Base-by-base conservation (phyloP, 176 grass and related monocot genomes). In the Dendrocalamus sinicus region DNA sequence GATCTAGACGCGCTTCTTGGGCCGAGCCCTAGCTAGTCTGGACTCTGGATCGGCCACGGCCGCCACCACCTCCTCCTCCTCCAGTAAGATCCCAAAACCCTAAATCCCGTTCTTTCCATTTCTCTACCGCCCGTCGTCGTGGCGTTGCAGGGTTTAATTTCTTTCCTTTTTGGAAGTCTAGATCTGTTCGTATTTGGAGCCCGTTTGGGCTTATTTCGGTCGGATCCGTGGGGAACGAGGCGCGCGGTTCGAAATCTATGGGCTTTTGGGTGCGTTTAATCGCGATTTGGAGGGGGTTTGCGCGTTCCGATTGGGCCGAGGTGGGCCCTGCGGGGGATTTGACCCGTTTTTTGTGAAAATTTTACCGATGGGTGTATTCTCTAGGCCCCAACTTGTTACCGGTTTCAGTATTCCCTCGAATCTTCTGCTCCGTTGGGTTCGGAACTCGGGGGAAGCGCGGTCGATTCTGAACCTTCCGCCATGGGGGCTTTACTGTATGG, bases 1-100 rank as follows among this genome's bases (percentile, higher is more conserved):
- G 72, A 85, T 83, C 70, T 74, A 50, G 19, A 15, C 44, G 58
- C 3, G 32, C 73, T 68, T 85, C 83, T 85, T 85, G 83, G 83
- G 83, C 73, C 83, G 83, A 85, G 73, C 72, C 73, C 71, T 40
- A 62, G 57, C 68, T 1, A 14, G 80, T 47, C 37, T 50, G 35
- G 50, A 57, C 41, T 51, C 30, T 22, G 8, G 59, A 53, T 75
- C 72, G 17, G 15, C 63, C 76, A 64, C 8, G 5, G 16, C 40
- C 24, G 3, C 17, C 5, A 9, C 57, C 26, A 9, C 4, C 23
- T 32, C 4, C 28, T 70, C n/a, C 65, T 22, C 40, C 24, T 47
- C 17, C 45, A 3, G 83, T 76, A 67, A 77, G 81, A 44, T 75
- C 70, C 12, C 17, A 37, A 50, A 12, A 50, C 57, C 76, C 82